Percentiles rank a stretch among this genome's conserved stretches.
Conservation (phyloP, 169 alveolate genomes). For the Ichthyophthirius multifiliis region DNA sequence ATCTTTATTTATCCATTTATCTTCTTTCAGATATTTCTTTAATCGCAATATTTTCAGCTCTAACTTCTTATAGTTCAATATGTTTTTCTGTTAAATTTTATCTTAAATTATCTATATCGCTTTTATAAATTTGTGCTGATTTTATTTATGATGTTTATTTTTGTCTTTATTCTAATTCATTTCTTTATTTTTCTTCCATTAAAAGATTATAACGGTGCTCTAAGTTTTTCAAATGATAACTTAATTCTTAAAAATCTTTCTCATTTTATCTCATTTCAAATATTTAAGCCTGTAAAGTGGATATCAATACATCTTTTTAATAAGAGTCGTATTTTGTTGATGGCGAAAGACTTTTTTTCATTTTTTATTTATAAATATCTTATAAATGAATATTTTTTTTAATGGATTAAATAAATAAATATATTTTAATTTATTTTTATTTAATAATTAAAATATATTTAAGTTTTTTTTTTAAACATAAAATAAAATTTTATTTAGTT, state of each 20-base stretch:
- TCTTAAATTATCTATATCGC: constrained; percentile 35
- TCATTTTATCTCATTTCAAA: constrained; percentile 43
- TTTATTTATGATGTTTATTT: constrained; percentile 23
- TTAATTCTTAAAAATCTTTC: constrained; percentile 34
- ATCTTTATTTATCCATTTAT: constrained; percentile 19
- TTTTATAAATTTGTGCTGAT: constrained; percentile 15
- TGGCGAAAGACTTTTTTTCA: neutral
- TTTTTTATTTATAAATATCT: no score
- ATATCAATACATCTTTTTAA: constrained; percentile 38
- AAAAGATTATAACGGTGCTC: constrained; percentile 42
- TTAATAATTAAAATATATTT: no score
- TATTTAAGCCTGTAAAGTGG: constrained; percentile 34
- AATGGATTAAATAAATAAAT: no score
- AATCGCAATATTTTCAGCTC: constrained; percentile 40
- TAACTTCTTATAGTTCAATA: constrained; percentile 34
- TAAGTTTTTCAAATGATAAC: constrained; percentile 34
- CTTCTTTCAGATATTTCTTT: constrained; percentile 40
- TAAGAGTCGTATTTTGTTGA: constrained; percentile 8
- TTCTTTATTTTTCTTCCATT: constrained; percentile 35
- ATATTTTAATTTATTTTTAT: no score
- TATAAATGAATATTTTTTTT: no score
- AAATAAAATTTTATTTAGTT: no score
- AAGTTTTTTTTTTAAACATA: no score
- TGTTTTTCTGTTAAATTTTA: constrained; percentile 37
- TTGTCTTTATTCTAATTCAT: constrained; percentile 33